phyloP scores from a whole-genome alignment of 495 filamentous ascomycete genomes.

The Penicillium samsonianum region DNA sequence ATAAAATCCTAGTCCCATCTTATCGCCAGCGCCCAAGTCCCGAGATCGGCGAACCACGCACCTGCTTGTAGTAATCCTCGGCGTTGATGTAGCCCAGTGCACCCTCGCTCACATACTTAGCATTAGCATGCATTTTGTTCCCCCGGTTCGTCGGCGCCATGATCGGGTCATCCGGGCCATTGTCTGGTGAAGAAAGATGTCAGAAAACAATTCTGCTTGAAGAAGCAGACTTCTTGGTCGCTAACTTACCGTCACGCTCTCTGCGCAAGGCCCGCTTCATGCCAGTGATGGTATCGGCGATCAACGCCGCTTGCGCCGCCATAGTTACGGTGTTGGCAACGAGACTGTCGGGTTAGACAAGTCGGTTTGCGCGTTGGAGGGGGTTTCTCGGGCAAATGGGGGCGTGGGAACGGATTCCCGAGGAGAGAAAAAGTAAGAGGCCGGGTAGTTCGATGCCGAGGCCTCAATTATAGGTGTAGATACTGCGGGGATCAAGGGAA shows the following conservation, averaged over 20 bases:
- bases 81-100: slow-evolving; percentile 68
- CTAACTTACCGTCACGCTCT: slow-evolving; percentile 57
- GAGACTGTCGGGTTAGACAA: slow-evolving; percentile 21
- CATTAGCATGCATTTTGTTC: slow-evolving; percentile 84
- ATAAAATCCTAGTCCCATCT: slow-evolving; percentile 12
- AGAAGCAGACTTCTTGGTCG: background rate
- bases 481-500: background rate
- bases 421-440: background rate
- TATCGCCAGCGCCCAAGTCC: slow-evolving; percentile 11
- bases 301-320: slow-evolving; percentile 69
- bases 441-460: background rate
- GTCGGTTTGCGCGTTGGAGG: slow-evolving; percentile 19
- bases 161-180: slow-evolving; percentile 84
- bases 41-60: slow-evolving; percentile 39
- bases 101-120: slow-evolving; percentile 76
- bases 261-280: slow-evolving; percentile 73
- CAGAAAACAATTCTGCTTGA: slow-evolving; percentile 11
- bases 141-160: slow-evolving; percentile 81
- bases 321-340: slow-evolving; percentile 48
- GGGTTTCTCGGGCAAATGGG: slow-evolving; percentile 7
- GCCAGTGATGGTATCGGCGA: slow-evolving; percentile 70
- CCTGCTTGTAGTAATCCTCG: slow-evolving; percentile 83
- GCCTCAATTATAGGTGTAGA: background rate
- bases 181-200: slow-evolving; percentile 54
- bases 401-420: background rate